Conservation (phyloP, 148 eudicot genomes). For the Camellia sinensis region DNA sequence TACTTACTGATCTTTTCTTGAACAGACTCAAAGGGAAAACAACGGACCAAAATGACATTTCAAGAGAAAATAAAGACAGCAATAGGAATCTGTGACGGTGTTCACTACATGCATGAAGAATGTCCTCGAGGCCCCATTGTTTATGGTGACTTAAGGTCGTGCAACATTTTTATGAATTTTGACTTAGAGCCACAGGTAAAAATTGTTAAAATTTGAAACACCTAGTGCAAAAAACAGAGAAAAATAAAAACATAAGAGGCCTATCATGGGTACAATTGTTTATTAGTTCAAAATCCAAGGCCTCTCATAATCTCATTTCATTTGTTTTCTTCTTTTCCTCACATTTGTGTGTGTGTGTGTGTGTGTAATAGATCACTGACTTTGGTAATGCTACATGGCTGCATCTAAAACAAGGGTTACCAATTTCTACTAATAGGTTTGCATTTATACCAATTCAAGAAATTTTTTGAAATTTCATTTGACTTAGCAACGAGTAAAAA, state of each 20-base stretch:
- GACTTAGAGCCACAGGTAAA: conserved; percentile 22
- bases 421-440: conserved; percentile 11
- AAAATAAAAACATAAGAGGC: too few species aligned
- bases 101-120: conserved; percentile 25
- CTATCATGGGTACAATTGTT: too few species aligned
- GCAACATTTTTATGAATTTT: conserved; percentile 11
- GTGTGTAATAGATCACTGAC: conserved; percentile 16
- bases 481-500: too few species aligned
- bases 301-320: not conserved
- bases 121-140: conserved; percentile 19
- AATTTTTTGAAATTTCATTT: not conserved
- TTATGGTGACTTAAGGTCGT: conserved; percentile 21
- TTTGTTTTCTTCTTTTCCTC: not conserved
- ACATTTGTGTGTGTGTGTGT: not conserved
- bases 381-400: conserved; percentile 22
- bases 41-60: conserved; percentile 4
- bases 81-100: conserved; percentile 17
- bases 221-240: too few species aligned
- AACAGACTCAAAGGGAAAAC: conserved; percentile 16
- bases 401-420: conserved; percentile 11
- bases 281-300: not conserved
- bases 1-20: not conserved
- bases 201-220: too few species aligned
- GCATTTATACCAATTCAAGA: not conserved
- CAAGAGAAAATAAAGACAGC: conserved; percentile 16